These are phyloP conservation scores for Solanum sparsipilum DNA, from an alignment of 257 asterid genomes.

Conservation along the genomic window DNA sequence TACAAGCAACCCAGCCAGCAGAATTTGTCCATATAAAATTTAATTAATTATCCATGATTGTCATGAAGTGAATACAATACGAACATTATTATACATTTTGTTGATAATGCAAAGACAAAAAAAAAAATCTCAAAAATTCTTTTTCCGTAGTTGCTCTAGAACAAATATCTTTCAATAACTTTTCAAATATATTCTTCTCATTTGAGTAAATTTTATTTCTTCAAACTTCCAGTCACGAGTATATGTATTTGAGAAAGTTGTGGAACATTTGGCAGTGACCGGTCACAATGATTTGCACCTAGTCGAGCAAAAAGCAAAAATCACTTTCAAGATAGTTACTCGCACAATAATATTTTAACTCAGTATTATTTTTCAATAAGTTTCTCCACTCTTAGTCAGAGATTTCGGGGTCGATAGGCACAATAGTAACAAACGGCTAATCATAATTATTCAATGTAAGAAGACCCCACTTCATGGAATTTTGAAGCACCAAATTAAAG, in stretches of 20 bases:
- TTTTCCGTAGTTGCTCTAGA: too few species aligned
- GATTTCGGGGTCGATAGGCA: too few species aligned
- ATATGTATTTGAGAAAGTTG: background rate
- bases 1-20: background rate
- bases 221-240: background rate
- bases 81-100: background rate
- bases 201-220: background rate
- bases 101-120: background rate
- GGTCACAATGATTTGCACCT: too few species aligned
- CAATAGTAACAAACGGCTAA: slow-evolving; percentile 8
- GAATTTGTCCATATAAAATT: background rate
- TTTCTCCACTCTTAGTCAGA: background rate
- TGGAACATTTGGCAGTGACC: background rate
- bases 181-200: background rate
- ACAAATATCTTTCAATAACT: background rate
- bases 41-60: background rate
- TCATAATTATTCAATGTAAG: background rate
- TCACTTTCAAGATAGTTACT: background rate
- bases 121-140: too few species aligned
- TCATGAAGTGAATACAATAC: too few species aligned
- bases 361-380: too few species aligned
- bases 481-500: slow-evolving; percentile 8
- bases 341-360: too few species aligned
- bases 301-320: background rate
- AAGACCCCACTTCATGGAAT: slow-evolving; percentile 2